These are phyloP conservation scores for Speleostelium caveatum DNA, from an alignment of 78 protist species.

Conservation along the genomic window DNA sequence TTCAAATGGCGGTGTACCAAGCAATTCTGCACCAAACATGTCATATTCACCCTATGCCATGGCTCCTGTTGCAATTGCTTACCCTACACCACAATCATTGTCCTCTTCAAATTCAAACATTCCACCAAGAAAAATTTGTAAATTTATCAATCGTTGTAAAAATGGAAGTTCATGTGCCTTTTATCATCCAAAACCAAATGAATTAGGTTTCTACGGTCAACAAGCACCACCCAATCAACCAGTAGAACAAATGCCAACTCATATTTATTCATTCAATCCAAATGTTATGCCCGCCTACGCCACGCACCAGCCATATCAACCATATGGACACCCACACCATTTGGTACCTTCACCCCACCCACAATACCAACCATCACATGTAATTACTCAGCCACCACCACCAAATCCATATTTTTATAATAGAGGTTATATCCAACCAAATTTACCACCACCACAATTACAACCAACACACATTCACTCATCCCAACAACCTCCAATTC, in stretches of 20 bases:
- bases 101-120: not conserved
- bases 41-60: too few relatives aligned
- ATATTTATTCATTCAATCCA: not conserved
- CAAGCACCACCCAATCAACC: not conserved
- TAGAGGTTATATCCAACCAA: not conserved
- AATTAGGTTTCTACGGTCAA: not conserved
- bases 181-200: slow-evolving; percentile 48
- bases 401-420: not conserved
- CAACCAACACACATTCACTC: not conserved
- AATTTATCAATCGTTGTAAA: slow-evolving; percentile 42
- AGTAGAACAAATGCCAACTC: not conserved
- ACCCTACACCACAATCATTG: not conserved
- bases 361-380: not conserved
- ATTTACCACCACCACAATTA: slow-evolving; percentile 18
- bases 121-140: slow-evolving; percentile 13
- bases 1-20: too few relatives aligned
- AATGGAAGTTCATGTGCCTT: slow-evolving; percentile 25
- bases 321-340: not conserved
- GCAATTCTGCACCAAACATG: too few relatives aligned
- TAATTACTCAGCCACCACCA: not conserved
- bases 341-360: not conserved
- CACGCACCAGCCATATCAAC: not conserved
- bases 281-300: too few relatives aligned
- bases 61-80: too few relatives aligned
- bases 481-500: not conserved